Evolutionary conservation across 148 eudicot species (phyloP).

Genomic region (Salicornia ramosissima): DNA sequence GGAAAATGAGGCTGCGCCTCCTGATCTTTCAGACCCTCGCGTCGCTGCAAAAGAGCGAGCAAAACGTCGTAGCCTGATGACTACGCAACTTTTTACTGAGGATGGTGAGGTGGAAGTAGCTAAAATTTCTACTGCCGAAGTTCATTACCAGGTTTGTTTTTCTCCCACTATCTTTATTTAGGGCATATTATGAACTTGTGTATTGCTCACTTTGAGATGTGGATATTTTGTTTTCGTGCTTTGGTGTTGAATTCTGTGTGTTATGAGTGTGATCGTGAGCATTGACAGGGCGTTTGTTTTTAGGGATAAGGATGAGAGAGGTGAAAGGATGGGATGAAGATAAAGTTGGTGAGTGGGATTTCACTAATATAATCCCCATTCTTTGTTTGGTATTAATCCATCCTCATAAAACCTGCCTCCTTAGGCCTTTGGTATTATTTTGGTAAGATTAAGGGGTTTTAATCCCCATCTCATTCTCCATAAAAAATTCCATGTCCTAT

Average conservation of each 20-base stretch:
- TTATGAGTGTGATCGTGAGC: background rate
- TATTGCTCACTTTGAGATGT: background rate
- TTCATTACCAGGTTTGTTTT: slow-evolving; percentile 52
- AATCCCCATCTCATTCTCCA: no score
- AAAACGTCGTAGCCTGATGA: slow-evolving; percentile 39
- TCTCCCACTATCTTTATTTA: background rate
- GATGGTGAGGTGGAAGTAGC: slow-evolving; percentile 45
- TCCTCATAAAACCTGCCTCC: no score
- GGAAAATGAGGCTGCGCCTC: slow-evolving; percentile 30
- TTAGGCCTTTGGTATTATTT: no score
- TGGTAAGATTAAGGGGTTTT: no score
- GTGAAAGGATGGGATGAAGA: no score
- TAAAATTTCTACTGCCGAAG: slow-evolving; percentile 62
- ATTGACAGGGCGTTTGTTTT: no score
- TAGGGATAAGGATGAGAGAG: no score
- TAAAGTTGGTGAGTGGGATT: no score
- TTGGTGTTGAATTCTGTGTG: background rate
- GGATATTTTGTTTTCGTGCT: background rate
- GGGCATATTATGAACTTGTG: background rate
- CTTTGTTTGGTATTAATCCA: no score
- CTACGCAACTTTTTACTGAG: slow-evolving; percentile 45
- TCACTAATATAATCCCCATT: no score
- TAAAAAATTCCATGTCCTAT: no score
- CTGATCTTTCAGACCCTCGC: slow-evolving; percentile 38
- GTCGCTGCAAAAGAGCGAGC: slow-evolving; percentile 70